Percentiles rank a stretch among this genome's conserved stretches.
Evolutionary conservation across 352 stramenopile genomes (phyloP).

Genomic region (Phytophthora pistaciae): DNA sequence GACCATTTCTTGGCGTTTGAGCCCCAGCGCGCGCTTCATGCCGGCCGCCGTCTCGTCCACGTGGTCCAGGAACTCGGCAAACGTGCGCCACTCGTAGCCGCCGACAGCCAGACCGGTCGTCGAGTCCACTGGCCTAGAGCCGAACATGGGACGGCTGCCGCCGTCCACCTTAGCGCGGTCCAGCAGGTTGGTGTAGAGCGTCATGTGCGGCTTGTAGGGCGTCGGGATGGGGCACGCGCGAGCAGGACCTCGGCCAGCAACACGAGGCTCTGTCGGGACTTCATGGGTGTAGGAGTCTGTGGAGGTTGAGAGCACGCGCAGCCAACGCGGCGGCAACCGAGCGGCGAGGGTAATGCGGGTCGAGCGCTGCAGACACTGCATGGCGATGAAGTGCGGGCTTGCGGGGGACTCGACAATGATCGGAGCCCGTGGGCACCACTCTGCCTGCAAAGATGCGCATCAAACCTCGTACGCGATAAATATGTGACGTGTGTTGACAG

Average conservation of each 20-base stretch:
- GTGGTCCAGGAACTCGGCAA: slow-evolving; percentile 54
- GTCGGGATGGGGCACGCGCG: slow-evolving; percentile 30
- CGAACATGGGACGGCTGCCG: slow-evolving; percentile 58
- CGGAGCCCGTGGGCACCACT: neutral
- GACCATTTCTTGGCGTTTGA: slow-evolving; percentile 53
- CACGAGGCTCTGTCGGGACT: slow-evolving; percentile 3
- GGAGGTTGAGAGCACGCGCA: slow-evolving; percentile 12
- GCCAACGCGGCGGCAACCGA: slow-evolving; percentile 11
- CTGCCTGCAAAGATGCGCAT: slow-evolving; percentile 4
- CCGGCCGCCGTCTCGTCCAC: slow-evolving; percentile 44
- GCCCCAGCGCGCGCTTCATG: slow-evolving; percentile 43
- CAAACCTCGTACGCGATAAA: neutral
- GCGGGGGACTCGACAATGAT: slow-evolving; percentile 4
- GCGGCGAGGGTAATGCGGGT: neutral
- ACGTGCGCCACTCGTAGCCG: slow-evolving; percentile 63
- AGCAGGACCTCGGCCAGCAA: slow-evolving; percentile 27
- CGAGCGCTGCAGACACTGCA: slow-evolving; percentile 17
- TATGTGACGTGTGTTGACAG: too few relatives aligned
- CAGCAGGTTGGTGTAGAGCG: slow-evolving; percentile 66
- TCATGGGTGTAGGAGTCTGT: slow-evolving; percentile 17
- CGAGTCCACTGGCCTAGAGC: slow-evolving; percentile 47
- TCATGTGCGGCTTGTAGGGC: slow-evolving; percentile 45
- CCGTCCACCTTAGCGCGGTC: slow-evolving; percentile 55
- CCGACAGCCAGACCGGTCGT: slow-evolving; percentile 41
- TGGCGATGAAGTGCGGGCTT: neutral